These are phyloP conservation scores for Theileria sp. DNA, from an alignment of 169 alveolate species.

Conservation along the genomic window DNA sequence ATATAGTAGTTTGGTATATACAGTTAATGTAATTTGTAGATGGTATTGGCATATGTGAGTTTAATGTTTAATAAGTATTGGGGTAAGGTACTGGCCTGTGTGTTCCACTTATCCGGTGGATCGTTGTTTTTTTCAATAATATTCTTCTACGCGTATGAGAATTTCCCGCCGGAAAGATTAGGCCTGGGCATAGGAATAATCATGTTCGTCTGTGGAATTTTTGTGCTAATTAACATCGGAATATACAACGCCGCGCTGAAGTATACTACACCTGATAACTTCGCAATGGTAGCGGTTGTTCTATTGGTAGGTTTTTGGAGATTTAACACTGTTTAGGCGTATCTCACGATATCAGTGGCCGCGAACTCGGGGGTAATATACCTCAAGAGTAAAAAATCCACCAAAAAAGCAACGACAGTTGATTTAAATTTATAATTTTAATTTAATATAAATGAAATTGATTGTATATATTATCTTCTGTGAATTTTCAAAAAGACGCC, in stretches of 20 bases:
- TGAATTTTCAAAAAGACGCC: background rate
- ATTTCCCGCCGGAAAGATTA: slow-evolving; percentile 35
- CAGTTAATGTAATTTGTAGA: no score
- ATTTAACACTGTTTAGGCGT: slow-evolving; percentile 13
- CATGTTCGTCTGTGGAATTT: slow-evolving; percentile 30
- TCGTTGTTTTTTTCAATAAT: slow-evolving; percentile 34
- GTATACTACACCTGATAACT: background rate
- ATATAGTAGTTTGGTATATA: no score
- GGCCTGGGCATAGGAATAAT: slow-evolving; percentile 21
- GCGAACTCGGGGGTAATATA: slow-evolving; percentile 22
- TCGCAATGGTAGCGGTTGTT: slow-evolving; percentile 23
- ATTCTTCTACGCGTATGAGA: slow-evolving; percentile 36
- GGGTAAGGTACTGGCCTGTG: slow-evolving; percentile 49
- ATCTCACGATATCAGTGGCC: slow-evolving; percentile 17
- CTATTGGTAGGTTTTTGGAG: slow-evolving; percentile 16
- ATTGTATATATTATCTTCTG: background rate
- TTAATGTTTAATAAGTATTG: slow-evolving; percentile 24
- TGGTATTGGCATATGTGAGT: slow-evolving; percentile 19
- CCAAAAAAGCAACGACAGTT: background rate
- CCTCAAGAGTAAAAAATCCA: background rate
- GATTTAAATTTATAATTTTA: no score
- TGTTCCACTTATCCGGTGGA: slow-evolving; percentile 42
- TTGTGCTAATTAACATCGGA: slow-evolving; percentile 30
- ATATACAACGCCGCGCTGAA: slow-evolving; percentile 33
- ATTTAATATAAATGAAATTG: no score